Percentiles rank a stretch among this genome's conserved stretches.
Conservation (phyloP, 2,329 filamentous ascomycete species). For the Escovopsis weberi region DNA sequence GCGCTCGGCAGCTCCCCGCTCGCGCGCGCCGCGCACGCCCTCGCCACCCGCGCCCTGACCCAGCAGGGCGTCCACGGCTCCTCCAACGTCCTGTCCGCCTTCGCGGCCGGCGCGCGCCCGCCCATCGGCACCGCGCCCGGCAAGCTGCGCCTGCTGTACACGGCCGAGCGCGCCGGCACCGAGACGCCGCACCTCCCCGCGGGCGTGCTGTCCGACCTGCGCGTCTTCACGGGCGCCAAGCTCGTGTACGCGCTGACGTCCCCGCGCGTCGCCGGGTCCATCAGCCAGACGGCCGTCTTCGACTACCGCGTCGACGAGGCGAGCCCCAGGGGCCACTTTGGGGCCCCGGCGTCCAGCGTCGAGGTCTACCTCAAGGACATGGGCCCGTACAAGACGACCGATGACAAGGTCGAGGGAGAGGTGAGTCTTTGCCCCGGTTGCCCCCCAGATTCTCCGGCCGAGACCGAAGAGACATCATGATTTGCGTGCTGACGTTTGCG, state of each 20-base stretch:
- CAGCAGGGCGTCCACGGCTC: conserved; percentile 58
- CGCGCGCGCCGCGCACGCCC: conserved; percentile 53
- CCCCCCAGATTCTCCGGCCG: no score
- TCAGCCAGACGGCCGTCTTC: conserved; percentile 75
- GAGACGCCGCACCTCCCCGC: conserved; percentile 51
- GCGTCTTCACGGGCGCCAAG: conserved; percentile 65
- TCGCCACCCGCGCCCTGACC: conserved; percentile 54
- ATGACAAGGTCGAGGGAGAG: conserved; percentile 47
- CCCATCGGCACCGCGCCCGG: conserved; percentile 47
- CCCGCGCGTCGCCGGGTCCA: conserved; percentile 70
- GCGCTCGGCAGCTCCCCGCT: conserved; percentile 44
- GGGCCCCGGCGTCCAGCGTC: conserved; percentile 62
- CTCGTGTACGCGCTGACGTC: conserved; percentile 77
- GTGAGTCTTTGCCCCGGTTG: conserved; percentile 26
- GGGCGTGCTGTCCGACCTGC: conserved; percentile 60
- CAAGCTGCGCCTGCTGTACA: conserved; percentile 68
- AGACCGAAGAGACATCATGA: no score
- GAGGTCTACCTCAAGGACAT: conserved; percentile 63
- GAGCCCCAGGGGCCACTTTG: conserved; percentile 48
- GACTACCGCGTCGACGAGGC: conserved; percentile 56
- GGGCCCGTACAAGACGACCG: conserved; percentile 44
- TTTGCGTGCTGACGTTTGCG: background rate
- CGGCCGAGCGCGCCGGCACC: conserved; percentile 56
- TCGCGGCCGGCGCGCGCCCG: conserved; percentile 43
- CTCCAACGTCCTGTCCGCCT: conserved; percentile 32